phyloP scores from a whole-genome alignment of 192 early-diverging fungal species.

The Coemansia sp. region DNA sequence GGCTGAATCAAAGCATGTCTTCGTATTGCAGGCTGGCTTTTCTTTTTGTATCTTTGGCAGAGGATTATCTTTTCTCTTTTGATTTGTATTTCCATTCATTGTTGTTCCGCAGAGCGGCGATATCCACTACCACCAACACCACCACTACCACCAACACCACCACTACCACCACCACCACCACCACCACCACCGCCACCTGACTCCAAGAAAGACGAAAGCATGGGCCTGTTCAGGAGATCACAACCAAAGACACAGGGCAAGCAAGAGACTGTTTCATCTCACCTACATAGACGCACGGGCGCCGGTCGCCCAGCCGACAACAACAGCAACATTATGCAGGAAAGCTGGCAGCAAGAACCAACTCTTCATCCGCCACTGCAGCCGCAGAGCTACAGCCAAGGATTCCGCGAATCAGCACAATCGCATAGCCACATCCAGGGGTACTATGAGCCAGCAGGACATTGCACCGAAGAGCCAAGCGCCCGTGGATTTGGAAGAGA shows the following conservation, averaged over 20 bases:
- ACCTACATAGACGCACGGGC: conserved; percentile 23
- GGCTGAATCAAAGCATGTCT: not conserved
- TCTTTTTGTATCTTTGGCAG: not conserved
- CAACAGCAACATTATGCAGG: not conserved
- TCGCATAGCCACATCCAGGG: not conserved
- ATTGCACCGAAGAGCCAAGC: not conserved
- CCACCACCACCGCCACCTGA: not conserved
- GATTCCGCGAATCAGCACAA: not conserved
- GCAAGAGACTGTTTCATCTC: conserved; percentile 13
- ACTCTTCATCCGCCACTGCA: not conserved
- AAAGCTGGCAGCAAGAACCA: conserved; percentile 11
- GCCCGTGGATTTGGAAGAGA: not conserved
- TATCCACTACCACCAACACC: too few species aligned
- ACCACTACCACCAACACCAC: not conserved
- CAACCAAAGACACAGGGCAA: conserved; percentile 24
- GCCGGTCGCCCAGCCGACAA: conserved; percentile 35
- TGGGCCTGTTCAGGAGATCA: conserved; percentile 46
- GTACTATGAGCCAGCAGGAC: conserved; percentile 3
- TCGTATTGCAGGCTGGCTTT: not conserved
- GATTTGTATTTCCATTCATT: not conserved
- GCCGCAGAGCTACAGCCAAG: conserved; percentile 2
- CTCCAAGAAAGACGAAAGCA: not conserved
- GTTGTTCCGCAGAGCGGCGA: not conserved
- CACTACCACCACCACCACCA: not conserved
- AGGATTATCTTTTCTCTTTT: not conserved